These are phyloP conservation scores for Solanum microdontum DNA, from an alignment of 257 asterid genomes.

Conservation along the genomic window DNA sequence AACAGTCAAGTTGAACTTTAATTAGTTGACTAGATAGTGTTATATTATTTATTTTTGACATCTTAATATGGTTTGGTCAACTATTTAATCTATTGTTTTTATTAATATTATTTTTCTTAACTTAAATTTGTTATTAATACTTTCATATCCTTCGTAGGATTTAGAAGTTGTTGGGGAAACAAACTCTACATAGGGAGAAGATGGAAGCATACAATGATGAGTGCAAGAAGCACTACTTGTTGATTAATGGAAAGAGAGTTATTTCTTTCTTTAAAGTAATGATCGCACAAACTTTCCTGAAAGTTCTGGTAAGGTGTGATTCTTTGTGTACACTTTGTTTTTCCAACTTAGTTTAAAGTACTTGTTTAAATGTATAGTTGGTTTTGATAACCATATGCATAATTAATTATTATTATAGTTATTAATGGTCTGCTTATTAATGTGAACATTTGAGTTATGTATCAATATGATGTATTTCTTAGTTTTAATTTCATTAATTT, in stretches of 20 bases:
- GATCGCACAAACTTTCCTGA: neutral
- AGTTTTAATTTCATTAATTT: neutral
- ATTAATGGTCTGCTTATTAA: neutral
- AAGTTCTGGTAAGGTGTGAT: neutral
- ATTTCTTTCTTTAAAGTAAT: slow-evolving; percentile 17
- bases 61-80: neutral
- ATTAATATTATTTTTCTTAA: neutral
- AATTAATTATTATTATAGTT: neutral
- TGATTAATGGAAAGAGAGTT: slow-evolving; percentile 2
- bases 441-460: neutral
- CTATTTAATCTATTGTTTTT: neutral
- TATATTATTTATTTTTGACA: neutral
- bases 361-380: neutral
- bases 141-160: neutral
- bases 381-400: neutral
- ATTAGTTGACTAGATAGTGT: neutral
- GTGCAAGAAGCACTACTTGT: neutral
- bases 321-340: neutral
- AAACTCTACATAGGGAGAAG: neutral
- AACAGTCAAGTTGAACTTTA: neutral
- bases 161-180: neutral
- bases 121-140: neutral
- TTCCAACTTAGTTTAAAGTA: neutral
- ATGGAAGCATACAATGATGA: neutral
- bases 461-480: neutral